phyloP scores from a whole-genome alignment of 2,329 filamentous ascomycete species.

The Lachnellula occidentalis region DNA sequence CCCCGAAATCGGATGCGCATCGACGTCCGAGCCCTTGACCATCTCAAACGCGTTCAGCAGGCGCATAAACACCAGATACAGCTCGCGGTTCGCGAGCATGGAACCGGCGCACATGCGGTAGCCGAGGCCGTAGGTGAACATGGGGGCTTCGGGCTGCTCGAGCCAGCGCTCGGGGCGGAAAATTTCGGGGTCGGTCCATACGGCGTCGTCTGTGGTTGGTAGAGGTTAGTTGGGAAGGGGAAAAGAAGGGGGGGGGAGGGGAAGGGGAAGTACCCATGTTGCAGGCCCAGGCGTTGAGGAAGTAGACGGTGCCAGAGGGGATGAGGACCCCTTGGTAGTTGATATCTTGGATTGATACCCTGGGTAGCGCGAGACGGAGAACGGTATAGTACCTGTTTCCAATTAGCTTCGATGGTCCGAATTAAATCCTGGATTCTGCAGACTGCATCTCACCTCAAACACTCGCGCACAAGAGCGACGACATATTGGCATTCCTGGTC shows the following conservation, averaged over 20 bases:
- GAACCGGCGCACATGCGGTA: conserved; percentile 62
- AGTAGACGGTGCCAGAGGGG: conserved; percentile 57
- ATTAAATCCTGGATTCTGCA: too few relatives aligned
- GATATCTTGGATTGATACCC: conserved; percentile 55
- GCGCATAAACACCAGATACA: conserved; percentile 59
- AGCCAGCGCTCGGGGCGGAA: conserved; percentile 60
- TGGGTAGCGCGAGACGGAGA: conserved; percentile 55
- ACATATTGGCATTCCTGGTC: conserved; percentile 61
- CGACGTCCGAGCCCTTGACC: conserved; percentile 46
- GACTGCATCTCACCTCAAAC: conserved; percentile 46
- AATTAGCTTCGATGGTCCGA: conserved; percentile 7
- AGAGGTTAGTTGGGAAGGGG: conserved; percentile 31
- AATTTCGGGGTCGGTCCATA: conserved; percentile 52
- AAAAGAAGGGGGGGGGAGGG: neutral
- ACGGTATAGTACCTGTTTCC: conserved; percentile 53
- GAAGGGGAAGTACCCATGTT: conserved; percentile 52
- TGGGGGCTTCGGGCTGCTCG: conserved; percentile 52
- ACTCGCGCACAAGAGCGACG: conserved; percentile 57
- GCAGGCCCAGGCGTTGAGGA: conserved; percentile 63
- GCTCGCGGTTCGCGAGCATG: conserved; percentile 56
- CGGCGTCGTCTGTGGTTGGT: conserved; percentile 30
- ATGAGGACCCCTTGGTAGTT: conserved; percentile 52
- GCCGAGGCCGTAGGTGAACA: conserved; percentile 61
- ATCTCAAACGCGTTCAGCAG: conserved; percentile 58
- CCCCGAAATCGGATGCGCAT: conserved; percentile 54